Base-by-base conservation (phyloP, 106 monocot genomes). In the Acorus gramineus region DNA sequence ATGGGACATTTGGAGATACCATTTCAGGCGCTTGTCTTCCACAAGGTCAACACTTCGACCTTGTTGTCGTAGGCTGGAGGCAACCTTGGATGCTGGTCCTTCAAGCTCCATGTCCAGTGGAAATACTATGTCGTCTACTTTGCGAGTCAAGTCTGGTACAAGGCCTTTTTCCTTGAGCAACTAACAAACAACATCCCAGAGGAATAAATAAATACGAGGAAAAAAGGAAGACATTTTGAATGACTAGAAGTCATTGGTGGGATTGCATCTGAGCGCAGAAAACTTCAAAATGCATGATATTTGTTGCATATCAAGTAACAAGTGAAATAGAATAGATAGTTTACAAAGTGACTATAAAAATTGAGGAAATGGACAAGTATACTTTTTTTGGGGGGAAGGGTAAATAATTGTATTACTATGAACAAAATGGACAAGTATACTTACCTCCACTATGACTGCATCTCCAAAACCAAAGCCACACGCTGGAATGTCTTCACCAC, bases 381-480 rank as follows among this genome's bases (percentile, higher is more conserved):
- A 28, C 81, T 78, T 82, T n/a, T n/a, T n/a, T n/a, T n/a, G n/a
- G n/a, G n/a, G n/a, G n/a, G n/a, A n/a, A n/a, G n/a, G n/a, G n/a
- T n/a, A n/a, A n/a, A n/a, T n/a, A n/a, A n/a, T n/a, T n/a, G n/a
- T n/a, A n/a, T n/a, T n/a, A n/a, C n/a, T n/a, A 28, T 28, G 28
- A 1, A 28, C 28, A 28, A 28, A 28, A 28, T 28, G 28, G 28
- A 28, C 28, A 28, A 28, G 28, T 28, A 28, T 28, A 28, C 81
- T 78, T 82, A 96, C 96, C 75, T 98, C 98, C 46, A 92, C 54
- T 62, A 98, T 98, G 49, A 98, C 98, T 75, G 98, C 98, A 80
- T 99, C 98, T 55, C 98, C 98, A 72, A 99, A 99, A 54, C 98
- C 98, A 86, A 99, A 99, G 46, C 98, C 98, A 69, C 92, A 92